Conservation (phyloP, 768 basidiomycete genomes). For the Pleurotus platypus region DNA sequence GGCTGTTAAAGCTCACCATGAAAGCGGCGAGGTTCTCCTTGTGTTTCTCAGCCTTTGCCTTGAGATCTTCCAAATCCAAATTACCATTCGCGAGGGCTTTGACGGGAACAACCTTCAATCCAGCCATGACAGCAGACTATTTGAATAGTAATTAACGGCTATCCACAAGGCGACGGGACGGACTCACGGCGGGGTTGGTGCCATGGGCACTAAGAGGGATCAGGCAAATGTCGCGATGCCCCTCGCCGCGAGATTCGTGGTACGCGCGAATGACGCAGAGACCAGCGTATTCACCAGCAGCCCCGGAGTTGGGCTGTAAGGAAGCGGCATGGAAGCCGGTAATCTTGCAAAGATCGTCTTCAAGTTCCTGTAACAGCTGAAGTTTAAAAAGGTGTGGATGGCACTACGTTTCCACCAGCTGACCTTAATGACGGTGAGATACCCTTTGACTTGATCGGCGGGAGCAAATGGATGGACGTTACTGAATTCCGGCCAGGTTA, state of each 20-base stretch:
- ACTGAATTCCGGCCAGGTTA: conserved; percentile 93
- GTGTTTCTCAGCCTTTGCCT: conserved; percentile 84
- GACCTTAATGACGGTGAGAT: conserved; percentile 76
- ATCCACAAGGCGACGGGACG: not conserved
- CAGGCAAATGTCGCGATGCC: conserved; percentile 84
- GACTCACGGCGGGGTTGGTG: conserved; percentile 91
- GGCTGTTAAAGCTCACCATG: conserved; percentile 57
- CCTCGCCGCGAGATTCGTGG: conserved; percentile 84
- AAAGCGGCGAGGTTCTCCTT: conserved; percentile 91
- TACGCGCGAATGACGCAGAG: conserved; percentile 92
- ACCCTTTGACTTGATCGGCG: conserved; percentile 84
- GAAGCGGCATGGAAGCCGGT: conserved; percentile 97
- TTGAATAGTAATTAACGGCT: conserved; percentile 13
- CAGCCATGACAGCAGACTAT: conserved; percentile 95
- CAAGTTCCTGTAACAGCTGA: conserved; percentile 64
- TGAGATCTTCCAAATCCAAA: conserved; percentile 84
- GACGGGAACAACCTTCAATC: conserved; percentile 93
- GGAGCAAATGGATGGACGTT: conserved; percentile 93
- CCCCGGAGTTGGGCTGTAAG: conserved; percentile 98
- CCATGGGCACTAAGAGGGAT: conserved; percentile 97
- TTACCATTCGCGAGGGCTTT: conserved; percentile 86
- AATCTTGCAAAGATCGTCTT: conserved; percentile 85
- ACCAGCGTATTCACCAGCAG: conserved; percentile 97
- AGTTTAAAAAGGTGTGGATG: no score
- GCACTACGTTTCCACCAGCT: not conserved